Evolutionary conservation across 495 filamentous ascomycete species (phyloP).

Genomic region (Bryoglossum gracile): DNA sequence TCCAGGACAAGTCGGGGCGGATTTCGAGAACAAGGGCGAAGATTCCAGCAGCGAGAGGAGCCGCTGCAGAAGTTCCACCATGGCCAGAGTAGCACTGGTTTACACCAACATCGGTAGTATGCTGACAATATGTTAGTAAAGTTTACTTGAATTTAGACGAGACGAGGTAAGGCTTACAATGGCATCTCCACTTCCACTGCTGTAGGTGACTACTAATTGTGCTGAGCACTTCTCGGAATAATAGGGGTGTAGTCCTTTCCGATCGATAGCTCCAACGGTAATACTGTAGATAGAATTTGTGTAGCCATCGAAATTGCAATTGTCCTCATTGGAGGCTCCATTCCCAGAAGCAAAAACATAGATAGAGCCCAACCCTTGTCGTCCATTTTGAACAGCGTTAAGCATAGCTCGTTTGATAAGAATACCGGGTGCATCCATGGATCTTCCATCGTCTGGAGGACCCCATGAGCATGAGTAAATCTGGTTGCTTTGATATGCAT

Average conservation of each 20-base stretch:
- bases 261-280: constrained; percentile 88
- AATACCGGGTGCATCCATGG: constrained; percentile 90
- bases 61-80: constrained; percentile 95
- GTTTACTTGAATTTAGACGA: neutral
- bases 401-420: constrained; percentile 86
- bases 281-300: constrained; percentile 99
- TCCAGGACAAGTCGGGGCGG: constrained; percentile 84
- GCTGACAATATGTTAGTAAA: constrained; percentile 33
- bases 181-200: constrained; percentile 76
- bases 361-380: constrained; percentile 76
- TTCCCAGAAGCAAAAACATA: constrained; percentile 98
- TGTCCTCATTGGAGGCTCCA: constrained; percentile 78
- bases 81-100: constrained; percentile 71
- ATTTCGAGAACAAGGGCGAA: constrained; percentile 86
- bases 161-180: constrained; percentile 61
- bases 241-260: constrained; percentile 75
- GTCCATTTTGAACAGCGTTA: constrained; percentile 84
- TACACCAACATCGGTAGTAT: constrained; percentile 89
- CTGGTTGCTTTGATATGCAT: constrained; percentile 80
- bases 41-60: constrained; percentile 83
- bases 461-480: constrained; percentile 99
- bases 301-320: constrained; percentile 99
- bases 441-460: constrained; percentile 81
- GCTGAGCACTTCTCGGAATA: constrained; percentile 97
- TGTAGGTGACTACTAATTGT: constrained; percentile 91